Evolutionary conservation across 352 stramenopile species (phyloP), one percentile per base, ranked within the genome.

Genomic region (Phytophthora pluvialis): DNA sequence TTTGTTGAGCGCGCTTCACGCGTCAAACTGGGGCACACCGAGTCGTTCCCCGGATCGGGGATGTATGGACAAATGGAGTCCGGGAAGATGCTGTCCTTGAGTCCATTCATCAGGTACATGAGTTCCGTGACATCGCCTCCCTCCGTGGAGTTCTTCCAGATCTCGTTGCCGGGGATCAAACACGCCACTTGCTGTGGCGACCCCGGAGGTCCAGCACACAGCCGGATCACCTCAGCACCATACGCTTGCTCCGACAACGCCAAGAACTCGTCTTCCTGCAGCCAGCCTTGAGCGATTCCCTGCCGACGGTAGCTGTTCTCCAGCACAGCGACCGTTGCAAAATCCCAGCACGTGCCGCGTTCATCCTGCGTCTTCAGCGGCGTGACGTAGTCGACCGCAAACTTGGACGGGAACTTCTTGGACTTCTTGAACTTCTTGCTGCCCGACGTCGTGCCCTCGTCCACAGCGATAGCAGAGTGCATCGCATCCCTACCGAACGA

Each of bases 321-420:
- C n/a, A 90, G 45, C n/a, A 87, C 77, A 0, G 50, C 79, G 21
- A 90, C 77, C 4, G 75, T 86, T 3, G 77, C 81, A 58, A 88
- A 90, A 51, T 90, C 81, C 81, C 81, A 90, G 72, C 81, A 89
- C 33, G 81, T 90, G 29, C 81, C 81, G 16, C 79, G 79, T 39
- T 86, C 73, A 46, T 90, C 81, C 50, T 90, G 81, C 15, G 81
- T 90, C 76, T 90, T 89, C 61, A 85, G 65, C 5, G 81, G 81
- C 28, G 81, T 90, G 31, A 86, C 69, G 38, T 73, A 65, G 33
- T 81, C 56, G 28, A 88, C 77, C 10, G 70, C 73, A 47, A 83
- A 90, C 76, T 89, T 90, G 67, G 73, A 58, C 42, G 81, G 81
- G 44, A 85, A 63, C 39, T 75, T 60, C 33, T 55, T 53, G 28